A percentile compares a stretch with the other conserved stretches of the same genome.
Evolutionary conservation across 352 stramenopile species (phyloP).

Genomic region (Phytophthora nicotianae): DNA sequence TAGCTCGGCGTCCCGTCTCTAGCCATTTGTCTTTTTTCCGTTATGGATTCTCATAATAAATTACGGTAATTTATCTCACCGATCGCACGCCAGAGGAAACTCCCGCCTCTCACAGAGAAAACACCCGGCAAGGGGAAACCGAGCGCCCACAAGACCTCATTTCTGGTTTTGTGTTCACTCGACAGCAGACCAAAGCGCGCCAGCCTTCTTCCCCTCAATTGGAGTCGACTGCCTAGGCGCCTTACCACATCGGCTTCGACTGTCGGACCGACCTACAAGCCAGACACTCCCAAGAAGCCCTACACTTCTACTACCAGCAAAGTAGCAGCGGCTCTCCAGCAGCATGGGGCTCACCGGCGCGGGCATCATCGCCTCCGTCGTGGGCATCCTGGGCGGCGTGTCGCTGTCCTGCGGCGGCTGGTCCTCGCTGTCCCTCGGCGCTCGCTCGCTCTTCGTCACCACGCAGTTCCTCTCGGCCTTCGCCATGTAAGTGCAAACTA

Average conservation of each 20-base stretch:
- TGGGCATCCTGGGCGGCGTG: constrained; percentile 79
- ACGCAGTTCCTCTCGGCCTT: constrained; percentile 86
- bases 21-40: constrained; percentile 17
- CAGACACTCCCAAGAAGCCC: constrained; percentile 2
- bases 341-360: constrained; percentile 56
- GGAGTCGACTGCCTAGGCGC: constrained; percentile 23
- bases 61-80: constrained; percentile 37
- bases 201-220: constrained; percentile 4
- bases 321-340: constrained; percentile 26
- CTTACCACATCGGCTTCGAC: constrained; percentile 18
- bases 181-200: constrained; percentile 40
- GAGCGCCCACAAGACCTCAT: constrained; percentile 34
- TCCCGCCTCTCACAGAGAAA: constrained; percentile 20
- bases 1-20: constrained; percentile 14
- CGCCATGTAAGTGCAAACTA: constrained; percentile 66
- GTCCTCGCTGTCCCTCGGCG: constrained; percentile 85
- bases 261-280: constrained; percentile 15
- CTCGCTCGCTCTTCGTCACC: constrained; percentile 80
- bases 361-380: constrained; percentile 77
- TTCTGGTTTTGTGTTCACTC: constrained; percentile 66
- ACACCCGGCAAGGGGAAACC: constrained; percentile 23
- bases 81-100: constrained; percentile 35
- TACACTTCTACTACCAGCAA: not conserved
- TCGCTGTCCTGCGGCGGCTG: constrained; percentile 87
- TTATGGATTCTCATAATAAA: constrained; percentile 36